Evolutionary conservation across 1,139 yeast genomes (phyloP).

Genomic region (Saccharomyces pastorianus): DNA sequence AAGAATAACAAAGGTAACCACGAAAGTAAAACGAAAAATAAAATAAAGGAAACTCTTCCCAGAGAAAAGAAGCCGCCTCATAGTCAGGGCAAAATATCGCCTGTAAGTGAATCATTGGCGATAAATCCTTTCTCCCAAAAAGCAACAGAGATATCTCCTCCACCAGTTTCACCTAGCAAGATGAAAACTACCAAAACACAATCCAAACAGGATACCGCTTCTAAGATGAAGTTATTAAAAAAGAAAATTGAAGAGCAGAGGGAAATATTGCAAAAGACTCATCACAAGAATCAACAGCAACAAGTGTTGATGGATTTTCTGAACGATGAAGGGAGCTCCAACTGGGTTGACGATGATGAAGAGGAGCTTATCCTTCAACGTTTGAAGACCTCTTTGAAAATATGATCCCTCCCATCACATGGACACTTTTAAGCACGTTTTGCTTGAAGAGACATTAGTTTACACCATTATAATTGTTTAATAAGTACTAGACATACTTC

Average conservation of each 20-base stretch:
- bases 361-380: conserved; percentile 15
- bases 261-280: conserved; percentile 15
- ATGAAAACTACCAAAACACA: conserved; percentile 1
- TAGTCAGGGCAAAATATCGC: not conserved
- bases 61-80: not conserved
- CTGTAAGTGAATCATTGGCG: not conserved
- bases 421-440: not conserved
- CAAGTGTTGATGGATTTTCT: conserved; percentile 25
- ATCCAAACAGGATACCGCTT: conserved; percentile 1
- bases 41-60: conserved; percentile 1
- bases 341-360: conserved; percentile 27
- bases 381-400: conserved; percentile 3
- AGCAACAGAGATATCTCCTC: not conserved
- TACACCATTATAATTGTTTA: not conserved
- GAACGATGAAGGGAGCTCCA: conserved; percentile 20
- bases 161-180: not conserved
- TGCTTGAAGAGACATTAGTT: not conserved
- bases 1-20: conserved; percentile 1
- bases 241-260: conserved; percentile 28
- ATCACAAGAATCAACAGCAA: conserved; percentile 24
- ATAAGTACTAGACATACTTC: not conserved
- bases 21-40: conserved; percentile 1
- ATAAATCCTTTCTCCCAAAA: not conserved
- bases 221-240: conserved; percentile 17
- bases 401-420: not conserved